Evolutionary conservation across 345 rosid species (phyloP).

Genomic region (Eucalyptus cloeziana): DNA sequence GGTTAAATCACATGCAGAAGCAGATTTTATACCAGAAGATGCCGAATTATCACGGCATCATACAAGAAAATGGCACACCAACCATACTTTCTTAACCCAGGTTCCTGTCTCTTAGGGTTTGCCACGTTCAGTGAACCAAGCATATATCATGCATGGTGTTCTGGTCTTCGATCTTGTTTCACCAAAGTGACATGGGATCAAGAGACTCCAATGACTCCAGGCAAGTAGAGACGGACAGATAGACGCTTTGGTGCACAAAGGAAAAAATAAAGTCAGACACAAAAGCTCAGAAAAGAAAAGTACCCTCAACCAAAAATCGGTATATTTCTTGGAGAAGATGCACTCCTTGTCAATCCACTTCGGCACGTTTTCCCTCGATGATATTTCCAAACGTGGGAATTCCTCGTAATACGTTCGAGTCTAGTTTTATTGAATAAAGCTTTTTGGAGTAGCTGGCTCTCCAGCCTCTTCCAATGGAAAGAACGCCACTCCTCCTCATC

Average conservation of each 20-base stretch:
- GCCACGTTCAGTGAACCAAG: slow-evolving; percentile 32
- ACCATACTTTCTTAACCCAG: too few relatives aligned
- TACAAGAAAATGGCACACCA: too few relatives aligned
- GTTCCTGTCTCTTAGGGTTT: slow-evolving; percentile 1
- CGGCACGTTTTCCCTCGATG: slow-evolving; percentile 10
- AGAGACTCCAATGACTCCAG: neutral
- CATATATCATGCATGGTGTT: neutral
- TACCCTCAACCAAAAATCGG: slow-evolving; percentile 28
- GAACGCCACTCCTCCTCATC: too few relatives aligned
- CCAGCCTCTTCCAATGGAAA: too few relatives aligned
- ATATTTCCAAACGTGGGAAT: neutral
- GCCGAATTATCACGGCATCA: too few relatives aligned
- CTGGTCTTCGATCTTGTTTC: slow-evolving; percentile 3
- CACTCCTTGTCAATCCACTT: slow-evolving; percentile 20
- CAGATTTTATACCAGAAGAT: too few relatives aligned
- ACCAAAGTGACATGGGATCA: slow-evolving; percentile 12
- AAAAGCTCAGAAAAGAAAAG: neutral
- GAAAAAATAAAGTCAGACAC: too few relatives aligned
- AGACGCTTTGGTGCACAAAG: neutral
- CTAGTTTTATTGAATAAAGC: too few relatives aligned
- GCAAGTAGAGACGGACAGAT: neutral
- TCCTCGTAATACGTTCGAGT: too few relatives aligned
- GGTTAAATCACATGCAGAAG: too few relatives aligned
- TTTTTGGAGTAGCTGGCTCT: too few relatives aligned
- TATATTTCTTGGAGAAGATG: slow-evolving; percentile 27